Conservation (phyloP, 805 yeast genomes). For the Candida orba region DNA sequence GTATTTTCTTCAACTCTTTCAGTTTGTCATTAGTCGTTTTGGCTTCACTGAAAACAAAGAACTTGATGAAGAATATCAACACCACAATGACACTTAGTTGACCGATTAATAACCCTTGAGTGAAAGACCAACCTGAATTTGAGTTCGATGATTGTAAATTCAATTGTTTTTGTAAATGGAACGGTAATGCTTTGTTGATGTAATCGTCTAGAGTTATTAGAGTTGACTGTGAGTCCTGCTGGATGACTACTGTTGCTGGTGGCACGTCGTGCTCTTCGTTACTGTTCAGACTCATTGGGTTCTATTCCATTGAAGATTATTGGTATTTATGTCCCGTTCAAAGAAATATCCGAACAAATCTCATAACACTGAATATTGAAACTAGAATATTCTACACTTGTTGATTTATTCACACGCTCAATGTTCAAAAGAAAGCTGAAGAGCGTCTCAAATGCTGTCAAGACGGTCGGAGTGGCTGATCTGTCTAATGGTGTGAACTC, state of each 20-base stretch:
- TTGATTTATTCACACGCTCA: no score
- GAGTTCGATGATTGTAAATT: slow-evolving; percentile 15
- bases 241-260: slow-evolving; percentile 18
- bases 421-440: slow-evolving; percentile 30
- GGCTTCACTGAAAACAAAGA: slow-evolving; percentile 69
- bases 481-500: slow-evolving; percentile 24
- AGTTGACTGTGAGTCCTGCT: slow-evolving; percentile 20
- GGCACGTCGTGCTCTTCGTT: not conserved
- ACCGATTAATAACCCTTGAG: slow-evolving; percentile 69
- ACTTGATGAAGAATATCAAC: slow-evolving; percentile 58
- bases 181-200: slow-evolving; percentile 28
- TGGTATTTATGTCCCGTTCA: no score
- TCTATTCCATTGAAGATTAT: no score
- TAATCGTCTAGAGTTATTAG: slow-evolving; percentile 32
- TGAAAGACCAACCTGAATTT: slow-evolving; percentile 52
- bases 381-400: no score
- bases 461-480: slow-evolving; percentile 24
- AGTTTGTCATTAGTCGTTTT: slow-evolving; percentile 23
- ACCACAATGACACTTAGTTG: slow-evolving; percentile 65
- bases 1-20: slow-evolving; percentile 20
- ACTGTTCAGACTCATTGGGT: no score
- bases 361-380: no score
- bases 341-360: no score
- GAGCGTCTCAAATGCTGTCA: slow-evolving; percentile 27
- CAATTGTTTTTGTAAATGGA: slow-evolving; percentile 28